Evolutionary conservation across 331 rosid genomes (phyloP).

Genomic region (Arachis monticola): DNA sequence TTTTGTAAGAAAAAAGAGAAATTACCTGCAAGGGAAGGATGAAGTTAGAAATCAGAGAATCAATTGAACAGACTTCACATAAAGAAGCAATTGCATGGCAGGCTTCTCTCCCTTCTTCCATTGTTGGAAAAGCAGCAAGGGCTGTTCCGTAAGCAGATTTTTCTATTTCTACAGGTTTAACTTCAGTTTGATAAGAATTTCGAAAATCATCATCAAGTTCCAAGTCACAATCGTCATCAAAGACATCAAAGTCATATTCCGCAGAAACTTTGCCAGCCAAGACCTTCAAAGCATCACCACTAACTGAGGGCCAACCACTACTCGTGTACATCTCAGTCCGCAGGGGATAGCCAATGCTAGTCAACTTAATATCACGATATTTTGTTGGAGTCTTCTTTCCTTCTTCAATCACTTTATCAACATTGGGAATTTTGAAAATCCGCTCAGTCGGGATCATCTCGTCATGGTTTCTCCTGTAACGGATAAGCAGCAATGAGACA

Average conservation of each 20-base stretch:
- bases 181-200: constrained; percentile 45
- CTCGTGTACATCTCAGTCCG: constrained; percentile 67
- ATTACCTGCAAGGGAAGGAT: constrained; percentile 92
- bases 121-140: constrained; percentile 54
- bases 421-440: constrained; percentile 72
- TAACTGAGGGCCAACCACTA: constrained; percentile 90
- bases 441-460: constrained; percentile 60
- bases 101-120: constrained; percentile 80
- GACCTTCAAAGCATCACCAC: constrained; percentile 69
- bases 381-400: constrained; percentile 76
- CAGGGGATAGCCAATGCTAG: constrained; percentile 47
- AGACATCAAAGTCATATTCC: constrained; percentile 59
- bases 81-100: constrained; percentile 94
- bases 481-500: constrained; percentile 27
- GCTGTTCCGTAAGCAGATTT: constrained; percentile 77
- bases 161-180: constrained; percentile 41
- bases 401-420: constrained; percentile 64
- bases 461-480: constrained; percentile 63
- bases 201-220: constrained; percentile 43
- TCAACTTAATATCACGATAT: constrained; percentile 58
- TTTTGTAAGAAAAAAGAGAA: background rate
- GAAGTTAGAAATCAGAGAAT: constrained; percentile 87
- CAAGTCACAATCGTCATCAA: constrained; percentile 28
- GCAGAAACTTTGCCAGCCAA: constrained; percentile 85
- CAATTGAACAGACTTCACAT: constrained; percentile 86